Base-by-base conservation (phyloP, 257 asterid genomes). In the Nicotiana paniculata region DNA sequence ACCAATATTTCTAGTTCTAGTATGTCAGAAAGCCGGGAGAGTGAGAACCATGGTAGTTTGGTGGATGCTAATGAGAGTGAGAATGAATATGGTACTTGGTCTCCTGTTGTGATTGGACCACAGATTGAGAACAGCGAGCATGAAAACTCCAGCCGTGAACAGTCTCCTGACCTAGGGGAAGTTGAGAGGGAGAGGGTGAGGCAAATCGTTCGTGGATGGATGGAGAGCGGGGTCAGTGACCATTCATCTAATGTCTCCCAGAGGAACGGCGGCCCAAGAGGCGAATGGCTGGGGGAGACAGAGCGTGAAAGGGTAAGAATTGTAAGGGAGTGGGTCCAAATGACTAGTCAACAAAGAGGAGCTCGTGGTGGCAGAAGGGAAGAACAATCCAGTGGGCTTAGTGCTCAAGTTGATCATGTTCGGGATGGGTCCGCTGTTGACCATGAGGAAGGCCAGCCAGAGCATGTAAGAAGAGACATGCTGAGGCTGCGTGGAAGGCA, bases 171-270 rank as follows among this genome's bases (percentile, higher is more conserved):
- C 81, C 87, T 91, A 59, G 97, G 97, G 70, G 98, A 94, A 17
- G 94, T 88, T 83, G 98, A 94, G 85, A 89, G 97, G 88, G 98
- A 94, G 83, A 87, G 97, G 81, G 99, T 96, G 80, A 89, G 99
- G 89, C 98, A 93, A 70, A 92, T 94, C 87, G 99, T 89, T 77
- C 96, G 97, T 83, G 98, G 98, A 72, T 93, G 98, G 99, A 91
- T 93, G 97, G 99, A 92, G 89, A 96, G 91, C 88, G 98, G 96
- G 81, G 87, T 91, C 63, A 83, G 86, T 77, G 96, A 90, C 61
- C 88, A 83, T 81, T 84, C 97, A 37, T 84, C 97, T 85, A 90
- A 86, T 88, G 91, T 86, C 77, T 62, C 90, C 83, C 96, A 88
- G 88, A 84, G 93, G 87, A 91, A 85, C 85, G 87, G 90, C 74